A percentile compares a stretch with the other conserved stretches of the same genome.
Conservation (phyloP, 169 alveolate species). For the Plasmodium coatneyi region DNA sequence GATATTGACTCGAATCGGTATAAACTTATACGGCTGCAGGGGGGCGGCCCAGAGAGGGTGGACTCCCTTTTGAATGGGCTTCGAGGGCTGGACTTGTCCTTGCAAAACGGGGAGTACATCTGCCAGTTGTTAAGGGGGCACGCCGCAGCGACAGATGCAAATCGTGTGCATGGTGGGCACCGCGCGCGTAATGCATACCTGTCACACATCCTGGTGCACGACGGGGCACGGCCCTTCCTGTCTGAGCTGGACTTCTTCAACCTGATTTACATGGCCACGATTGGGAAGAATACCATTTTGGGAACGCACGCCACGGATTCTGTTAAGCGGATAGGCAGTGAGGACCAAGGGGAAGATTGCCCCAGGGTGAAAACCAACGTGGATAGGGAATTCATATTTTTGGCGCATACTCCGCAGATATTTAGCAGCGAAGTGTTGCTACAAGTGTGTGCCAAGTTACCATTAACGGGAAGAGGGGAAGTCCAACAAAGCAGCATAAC, state of each 20-base stretch:
- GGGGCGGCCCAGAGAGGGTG: conserved; percentile 25
- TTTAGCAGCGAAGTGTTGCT: conserved; percentile 23
- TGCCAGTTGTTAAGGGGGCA: background rate
- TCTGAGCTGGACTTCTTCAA: conserved; percentile 44
- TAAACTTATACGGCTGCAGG: conserved; percentile 14
- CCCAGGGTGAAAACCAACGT: background rate
- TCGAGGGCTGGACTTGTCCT: background rate
- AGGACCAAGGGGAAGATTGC: background rate
- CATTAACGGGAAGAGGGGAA: background rate
- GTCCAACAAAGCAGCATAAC: background rate
- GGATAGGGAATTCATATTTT: conserved; percentile 13
- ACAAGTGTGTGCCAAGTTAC: background rate
- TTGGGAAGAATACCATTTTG: conserved; percentile 17
- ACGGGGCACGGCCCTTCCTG: conserved; percentile 61
- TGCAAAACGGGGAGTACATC: conserved; percentile 18
- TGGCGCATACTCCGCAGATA: conserved; percentile 65
- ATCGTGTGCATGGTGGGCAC: background rate
- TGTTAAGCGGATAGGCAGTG: background rate
- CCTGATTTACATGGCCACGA: conserved; percentile 15
- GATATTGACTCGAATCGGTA: conserved; percentile 23
- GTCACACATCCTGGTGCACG: conserved; percentile 41
- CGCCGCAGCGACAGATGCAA: background rate
- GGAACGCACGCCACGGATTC: conserved; percentile 52
- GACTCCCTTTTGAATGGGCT: conserved; percentile 43
- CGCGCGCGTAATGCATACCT: background rate